Evolutionary conservation across 139 green algal genomes (phyloP).

Genomic region (Trebouxia sp.): DNA sequence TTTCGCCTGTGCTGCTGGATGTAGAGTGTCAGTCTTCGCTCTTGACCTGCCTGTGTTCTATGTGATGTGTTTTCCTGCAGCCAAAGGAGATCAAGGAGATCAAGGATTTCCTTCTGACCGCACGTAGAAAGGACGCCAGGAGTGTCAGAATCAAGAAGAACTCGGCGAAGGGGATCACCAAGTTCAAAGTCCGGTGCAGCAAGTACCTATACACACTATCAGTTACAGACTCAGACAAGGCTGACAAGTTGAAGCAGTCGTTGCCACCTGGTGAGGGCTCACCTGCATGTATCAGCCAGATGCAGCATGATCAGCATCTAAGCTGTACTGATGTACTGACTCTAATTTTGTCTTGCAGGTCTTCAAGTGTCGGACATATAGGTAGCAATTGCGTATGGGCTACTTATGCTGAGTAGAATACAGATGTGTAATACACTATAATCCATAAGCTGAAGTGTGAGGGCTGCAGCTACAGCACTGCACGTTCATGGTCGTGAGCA

Average conservation of each 20-base stretch:
- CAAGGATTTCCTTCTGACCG: slow-evolving; percentile 99
- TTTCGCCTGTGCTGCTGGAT: neutral
- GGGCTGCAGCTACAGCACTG: too few relatives aligned
- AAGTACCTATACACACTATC: slow-evolving; percentile 99
- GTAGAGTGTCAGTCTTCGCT: too few relatives aligned
- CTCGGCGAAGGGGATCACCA: slow-evolving; percentile 71
- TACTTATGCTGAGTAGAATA: too few relatives aligned
- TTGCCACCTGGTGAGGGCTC: slow-evolving; percentile 85
- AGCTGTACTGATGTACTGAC: neutral
- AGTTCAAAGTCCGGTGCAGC: slow-evolving; percentile 99
- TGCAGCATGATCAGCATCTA: neutral
- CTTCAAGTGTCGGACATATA: slow-evolving; percentile 66
- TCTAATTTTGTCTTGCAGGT: slow-evolving; percentile 36
- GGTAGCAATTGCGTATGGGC: too few relatives aligned
- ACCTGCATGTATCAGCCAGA: too few relatives aligned
- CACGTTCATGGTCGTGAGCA: too few relatives aligned
- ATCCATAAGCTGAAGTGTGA: too few relatives aligned
- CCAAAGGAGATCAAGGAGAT: slow-evolving; percentile 99
- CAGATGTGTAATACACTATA: too few relatives aligned
- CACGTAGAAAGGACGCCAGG: slow-evolving; percentile 93
- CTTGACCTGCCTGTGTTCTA: too few relatives aligned
- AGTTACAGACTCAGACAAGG: slow-evolving; percentile 97
- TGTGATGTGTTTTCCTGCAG: slow-evolving; percentile 58
- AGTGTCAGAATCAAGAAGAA: slow-evolving; percentile 99
- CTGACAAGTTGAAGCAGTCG: slow-evolving; percentile 99